Evolutionary conservation across 2,329 filamentous ascomycete species (phyloP).

Genomic region (Neofusicoccum kwambonambiense): DNA sequence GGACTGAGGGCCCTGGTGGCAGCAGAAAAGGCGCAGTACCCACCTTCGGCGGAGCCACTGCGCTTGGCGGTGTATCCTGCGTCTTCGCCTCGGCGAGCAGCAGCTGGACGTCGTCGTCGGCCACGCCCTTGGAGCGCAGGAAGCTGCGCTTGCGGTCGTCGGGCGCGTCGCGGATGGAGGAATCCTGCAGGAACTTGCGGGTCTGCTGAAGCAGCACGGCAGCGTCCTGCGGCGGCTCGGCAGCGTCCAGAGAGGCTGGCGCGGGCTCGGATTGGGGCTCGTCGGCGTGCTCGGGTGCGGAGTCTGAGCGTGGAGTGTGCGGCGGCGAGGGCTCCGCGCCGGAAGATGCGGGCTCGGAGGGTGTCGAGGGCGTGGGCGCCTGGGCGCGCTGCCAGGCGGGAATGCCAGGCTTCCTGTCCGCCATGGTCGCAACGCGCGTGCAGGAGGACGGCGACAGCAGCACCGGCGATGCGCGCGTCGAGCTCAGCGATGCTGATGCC

Average conservation of each 20-base stretch:
- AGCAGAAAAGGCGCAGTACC: neutral
- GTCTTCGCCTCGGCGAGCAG: constrained; percentile 51
- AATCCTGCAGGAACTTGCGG: constrained; percentile 71
- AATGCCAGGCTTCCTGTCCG: constrained; percentile 12
- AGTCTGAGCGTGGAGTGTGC: constrained; percentile 18
- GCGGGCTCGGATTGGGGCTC: constrained; percentile 20
- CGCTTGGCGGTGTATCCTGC: constrained; percentile 18
- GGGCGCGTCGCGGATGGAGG: constrained; percentile 66
- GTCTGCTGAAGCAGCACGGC: constrained; percentile 60
- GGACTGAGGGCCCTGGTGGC: neutral
- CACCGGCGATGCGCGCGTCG: neutral
- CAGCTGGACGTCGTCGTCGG: constrained; percentile 63
- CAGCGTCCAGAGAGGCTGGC: constrained; percentile 21
- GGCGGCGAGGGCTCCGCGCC: neutral
- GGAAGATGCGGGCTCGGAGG: constrained; percentile 17
- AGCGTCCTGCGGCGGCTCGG: neutral
- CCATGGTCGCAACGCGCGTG: neutral
- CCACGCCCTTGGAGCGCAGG: constrained; percentile 73
- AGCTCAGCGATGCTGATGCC: neutral
- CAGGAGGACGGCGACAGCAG: neutral
- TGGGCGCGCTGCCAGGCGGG: constrained; percentile 37
- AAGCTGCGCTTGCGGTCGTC: constrained; percentile 74
- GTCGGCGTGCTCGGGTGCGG: constrained; percentile 21
- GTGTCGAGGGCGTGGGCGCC: constrained; percentile 16
- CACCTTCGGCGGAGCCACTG: constrained; percentile 1